phyloP scores from a whole-genome alignment of 768 basidiomycete genomes.

The Naganishia randhawae region DNA sequence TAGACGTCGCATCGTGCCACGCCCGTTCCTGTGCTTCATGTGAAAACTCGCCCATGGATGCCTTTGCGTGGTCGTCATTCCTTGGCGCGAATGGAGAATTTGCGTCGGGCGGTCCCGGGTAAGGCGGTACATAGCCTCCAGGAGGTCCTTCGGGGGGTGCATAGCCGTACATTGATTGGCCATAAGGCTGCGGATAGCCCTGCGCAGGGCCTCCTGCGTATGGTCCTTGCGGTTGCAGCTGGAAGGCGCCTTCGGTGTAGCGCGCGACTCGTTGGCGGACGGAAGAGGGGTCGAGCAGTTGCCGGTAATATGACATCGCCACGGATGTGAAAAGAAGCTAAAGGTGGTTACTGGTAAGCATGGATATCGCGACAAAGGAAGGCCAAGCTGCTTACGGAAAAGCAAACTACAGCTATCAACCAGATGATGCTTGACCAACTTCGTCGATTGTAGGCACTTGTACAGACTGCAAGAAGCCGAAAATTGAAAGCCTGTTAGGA shows the following conservation, averaged over 20 bases:
- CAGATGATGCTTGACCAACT: slow-evolving; percentile 68
- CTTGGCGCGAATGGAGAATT: slow-evolving; percentile 19
- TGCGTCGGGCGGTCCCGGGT: slow-evolving; percentile 44
- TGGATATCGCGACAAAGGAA: neutral
- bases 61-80: slow-evolving; percentile 1
- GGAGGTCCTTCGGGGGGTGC: slow-evolving; percentile 32
- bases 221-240: slow-evolving; percentile 31
- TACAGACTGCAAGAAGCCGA: slow-evolving; percentile 60
- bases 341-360: neutral
- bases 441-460: slow-evolving; percentile 59
- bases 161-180: slow-evolving; percentile 25
- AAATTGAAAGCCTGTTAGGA: neutral
- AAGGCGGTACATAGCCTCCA: slow-evolving; percentile 47
- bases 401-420: slow-evolving; percentile 57
- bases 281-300: slow-evolving; percentile 66
- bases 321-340: slow-evolving; percentile 61
- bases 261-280: slow-evolving; percentile 35
- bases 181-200: slow-evolving; percentile 24
- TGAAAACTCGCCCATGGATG: slow-evolving; percentile 4
- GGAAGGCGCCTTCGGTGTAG: slow-evolving; percentile 20
- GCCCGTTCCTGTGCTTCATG: slow-evolving; percentile 24
- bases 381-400: slow-evolving; percentile 54
- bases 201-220: slow-evolving; percentile 14
- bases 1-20: slow-evolving; percentile 35
- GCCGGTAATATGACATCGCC: slow-evolving; percentile 70